Base-by-base conservation (phyloP, 768 basidiomycete genomes). In the Rhizopogon vinicolor region DNA sequence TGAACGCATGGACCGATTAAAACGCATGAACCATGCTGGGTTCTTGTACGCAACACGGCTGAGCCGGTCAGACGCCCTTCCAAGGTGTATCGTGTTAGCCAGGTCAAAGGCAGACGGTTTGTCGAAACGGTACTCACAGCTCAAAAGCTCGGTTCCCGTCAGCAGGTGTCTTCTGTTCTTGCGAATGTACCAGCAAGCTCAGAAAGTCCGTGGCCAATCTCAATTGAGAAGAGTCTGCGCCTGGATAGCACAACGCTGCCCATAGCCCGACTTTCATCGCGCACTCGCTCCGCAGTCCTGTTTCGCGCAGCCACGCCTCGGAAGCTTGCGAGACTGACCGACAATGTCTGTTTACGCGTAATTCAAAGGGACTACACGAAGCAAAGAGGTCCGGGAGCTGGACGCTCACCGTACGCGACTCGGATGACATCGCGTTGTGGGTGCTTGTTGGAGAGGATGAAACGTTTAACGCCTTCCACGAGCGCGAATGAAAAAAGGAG, bases 221-320 rank as follows among this genome's bases (percentile, higher is more conserved):
- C 22, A 88, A 68, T 63, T 87, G 86, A 0, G 82, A 69, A 7
- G 71, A 68, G 61, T 86, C 85, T 59, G 78, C 81, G 2, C 69
- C 76, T 7, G 86, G 85, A 60, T 81, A 80, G 61, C 83, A 84
- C 1, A 85, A 73, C 1, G 82, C 74, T 1, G 81, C 82, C 29
- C 85, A 73, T 22, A 88, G 68, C 1, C 83, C 84, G 5, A 73
- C 63, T 56, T 77, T 79, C 45, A 69, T 63, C 29, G 46, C 60
- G 9, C 54, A 70, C 1, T 57, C 18, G 59, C 58, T 57, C 19
- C 35, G 19, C 41, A 70, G 33, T 7, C 65, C 66, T 3, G 54
- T 58, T 25, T 61, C 64, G 8, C 50, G 39, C 19, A 70, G 40
- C 68, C 68, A 70, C 46, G 58, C 58, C 51, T 70, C 70, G 44